Evolutionary conservation across 805 yeast species (phyloP).

Genomic region (Priceomyces haplophilus): DNA sequence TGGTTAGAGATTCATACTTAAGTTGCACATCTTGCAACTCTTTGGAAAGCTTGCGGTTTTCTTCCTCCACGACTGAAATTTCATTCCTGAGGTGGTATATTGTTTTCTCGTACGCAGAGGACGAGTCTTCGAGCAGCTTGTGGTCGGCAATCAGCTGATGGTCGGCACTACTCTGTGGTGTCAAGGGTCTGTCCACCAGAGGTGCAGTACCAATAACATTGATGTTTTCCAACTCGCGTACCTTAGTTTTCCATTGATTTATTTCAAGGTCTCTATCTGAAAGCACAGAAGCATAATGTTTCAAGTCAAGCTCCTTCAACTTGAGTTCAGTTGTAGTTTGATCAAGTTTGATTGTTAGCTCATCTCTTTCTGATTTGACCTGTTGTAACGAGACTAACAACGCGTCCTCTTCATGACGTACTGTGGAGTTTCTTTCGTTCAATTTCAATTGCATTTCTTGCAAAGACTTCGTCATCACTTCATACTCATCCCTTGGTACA

Average conservation of each 20-base stretch:
- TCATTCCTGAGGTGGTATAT: constrained; percentile 16
- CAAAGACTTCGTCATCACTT: constrained; percentile 7
- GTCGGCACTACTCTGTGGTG: not conserved
- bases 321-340: constrained; percentile 1
- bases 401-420: not conserved
- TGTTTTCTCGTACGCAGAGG: constrained; percentile 11
- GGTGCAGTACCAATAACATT: not conserved
- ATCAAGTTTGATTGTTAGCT: not conserved
- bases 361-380: not conserved
- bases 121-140: not conserved
- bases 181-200: not conserved
- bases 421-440: constrained; percentile 1
- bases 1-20: constrained; percentile 14
- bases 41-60: constrained; percentile 14
- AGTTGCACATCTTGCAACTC: constrained; percentile 17
- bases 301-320: constrained; percentile 7
- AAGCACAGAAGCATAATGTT: constrained; percentile 12
- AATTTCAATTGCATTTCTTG: constrained; percentile 11
- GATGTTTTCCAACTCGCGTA: constrained; percentile 12
- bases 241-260: constrained; percentile 13
- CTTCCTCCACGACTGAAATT: constrained; percentile 16
- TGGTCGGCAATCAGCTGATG: not conserved
- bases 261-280: constrained; percentile 25
- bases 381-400: not conserved
- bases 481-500: constrained; percentile 7